Evolutionary conservation across 441 rosid species (phyloP).

Genomic region (Pelargonium myrrhifolium): DNA sequence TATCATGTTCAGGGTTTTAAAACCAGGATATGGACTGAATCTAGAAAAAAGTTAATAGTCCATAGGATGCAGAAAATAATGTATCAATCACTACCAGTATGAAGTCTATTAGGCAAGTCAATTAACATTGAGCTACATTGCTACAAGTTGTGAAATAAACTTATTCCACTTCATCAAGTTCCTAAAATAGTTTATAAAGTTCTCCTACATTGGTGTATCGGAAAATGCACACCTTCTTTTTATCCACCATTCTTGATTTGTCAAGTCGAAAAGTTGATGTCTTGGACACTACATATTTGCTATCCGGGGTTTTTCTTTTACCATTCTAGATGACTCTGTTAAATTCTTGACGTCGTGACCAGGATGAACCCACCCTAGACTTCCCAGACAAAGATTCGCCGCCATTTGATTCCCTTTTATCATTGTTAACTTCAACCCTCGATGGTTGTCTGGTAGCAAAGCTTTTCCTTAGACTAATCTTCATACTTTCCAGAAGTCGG

Average conservation of each 20-base stretch:
- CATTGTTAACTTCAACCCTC: slow-evolving; percentile 25
- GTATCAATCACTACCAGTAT: background rate
- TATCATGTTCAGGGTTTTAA: no score
- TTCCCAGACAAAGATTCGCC: slow-evolving; percentile 41
- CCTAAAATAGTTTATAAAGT: background rate
- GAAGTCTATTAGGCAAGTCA: background rate
- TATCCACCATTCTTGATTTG: slow-evolving; percentile 18
- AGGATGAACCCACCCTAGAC: slow-evolving; percentile 45
- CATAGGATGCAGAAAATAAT: no score
- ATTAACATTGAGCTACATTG: background rate
- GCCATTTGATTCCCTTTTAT: slow-evolving; percentile 20
- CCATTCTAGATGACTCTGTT: slow-evolving; percentile 15
- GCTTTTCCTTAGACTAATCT: slow-evolving; percentile 43
- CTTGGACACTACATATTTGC: slow-evolving; percentile 28
- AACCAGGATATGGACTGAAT: no score
- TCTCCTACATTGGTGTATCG: background rate
- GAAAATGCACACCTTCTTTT: slow-evolving; percentile 13
- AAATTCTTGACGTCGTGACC: slow-evolving; percentile 17
- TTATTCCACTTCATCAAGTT: background rate
- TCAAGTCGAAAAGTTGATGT: slow-evolving; percentile 21
- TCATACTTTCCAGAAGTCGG: slow-evolving; percentile 32
- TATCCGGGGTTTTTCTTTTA: slow-evolving; percentile 32
- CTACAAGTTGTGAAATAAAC: background rate
- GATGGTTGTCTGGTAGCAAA: slow-evolving; percentile 44
- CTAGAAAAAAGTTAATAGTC: no score